Conservation (phyloP, 208 protist species). For the Porcisia hertigi region DNA sequence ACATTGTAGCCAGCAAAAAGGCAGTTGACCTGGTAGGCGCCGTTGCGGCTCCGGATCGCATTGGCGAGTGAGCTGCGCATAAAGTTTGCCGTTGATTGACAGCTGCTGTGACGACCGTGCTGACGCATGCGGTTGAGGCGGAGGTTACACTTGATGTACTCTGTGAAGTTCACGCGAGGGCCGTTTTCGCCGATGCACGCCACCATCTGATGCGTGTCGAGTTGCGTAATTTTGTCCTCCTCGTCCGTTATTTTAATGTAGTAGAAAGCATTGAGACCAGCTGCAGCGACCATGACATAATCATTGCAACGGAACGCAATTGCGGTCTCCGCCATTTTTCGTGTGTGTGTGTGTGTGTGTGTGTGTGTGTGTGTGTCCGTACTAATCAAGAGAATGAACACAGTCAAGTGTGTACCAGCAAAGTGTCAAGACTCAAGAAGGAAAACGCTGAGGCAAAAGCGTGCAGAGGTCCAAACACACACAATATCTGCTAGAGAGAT, state of each 20-base stretch:
- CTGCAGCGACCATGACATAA: slow-evolving; percentile 82
- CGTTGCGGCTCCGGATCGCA: slow-evolving; percentile 82
- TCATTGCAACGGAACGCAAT: slow-evolving; percentile 90
- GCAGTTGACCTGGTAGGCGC: slow-evolving; percentile 89
- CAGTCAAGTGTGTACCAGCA: neutral
- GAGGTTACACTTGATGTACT: slow-evolving; percentile 94
- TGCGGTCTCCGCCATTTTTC: slow-evolving; percentile 79
- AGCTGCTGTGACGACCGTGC: slow-evolving; percentile 82
- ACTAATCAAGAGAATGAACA: neutral
- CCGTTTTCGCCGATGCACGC: slow-evolving; percentile 90
- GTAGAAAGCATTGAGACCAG: slow-evolving; percentile 87
- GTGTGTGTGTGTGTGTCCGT: slow-evolving; percentile 1
- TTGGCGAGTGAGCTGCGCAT: slow-evolving; percentile 86
- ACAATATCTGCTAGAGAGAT: slow-evolving; percentile 2
- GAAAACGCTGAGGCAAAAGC: neutral
- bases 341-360: slow-evolving; percentile 5
- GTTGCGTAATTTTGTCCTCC: slow-evolving; percentile 93
- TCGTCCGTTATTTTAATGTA: slow-evolving; percentile 93
- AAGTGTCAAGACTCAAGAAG: too few species aligned
- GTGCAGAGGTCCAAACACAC: neutral
- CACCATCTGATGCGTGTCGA: slow-evolving; percentile 90
- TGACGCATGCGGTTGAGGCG: slow-evolving; percentile 83
- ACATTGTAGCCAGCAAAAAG: slow-evolving; percentile 93
- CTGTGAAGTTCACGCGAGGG: slow-evolving; percentile 92
- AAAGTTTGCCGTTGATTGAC: slow-evolving; percentile 84